Evolutionary conservation across 352 stramenopile genomes (phyloP), one percentile per base, ranked within the genome.

Genomic region (Phytophthora pinifolia): DNA sequence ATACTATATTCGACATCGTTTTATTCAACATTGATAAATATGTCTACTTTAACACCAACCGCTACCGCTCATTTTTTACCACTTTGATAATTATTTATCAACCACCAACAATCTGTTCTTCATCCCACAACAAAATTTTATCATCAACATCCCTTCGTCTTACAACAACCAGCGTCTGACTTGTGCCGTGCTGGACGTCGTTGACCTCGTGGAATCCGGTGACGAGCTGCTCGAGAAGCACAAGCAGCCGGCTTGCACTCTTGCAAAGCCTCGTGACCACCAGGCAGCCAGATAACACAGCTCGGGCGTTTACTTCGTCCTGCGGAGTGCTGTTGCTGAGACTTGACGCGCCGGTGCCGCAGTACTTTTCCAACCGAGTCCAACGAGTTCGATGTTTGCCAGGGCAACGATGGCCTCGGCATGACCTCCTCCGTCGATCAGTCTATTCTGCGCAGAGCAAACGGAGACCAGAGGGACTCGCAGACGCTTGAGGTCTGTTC

Each of bases 251-350:
- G 70, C 30, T 96, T 96, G 58, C 87, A 87, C 54, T 98, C 94
- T 62, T 98, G 94, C 47, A 98, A 86, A 25, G 98, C 64, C 46
- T 98, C 94, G 54, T 98, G 96, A 7, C 96, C 96, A 9, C 88
- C 80, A 38, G 93, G 76, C 9, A 98, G 64, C 92, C 90, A 98
- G 7, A 88, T 31, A 13, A 88, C 61, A 53, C 70, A 85, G 29
- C 65, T 81, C 14, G 52, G 59, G 9, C 53, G 53, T 34, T 62
- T 65, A 34, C 31, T 59, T 13, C 44, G 58, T 27, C 38, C 52
- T 31, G 54, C 54, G 27, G 54, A 65, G 3, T 56, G 48, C 15
- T 54, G 46, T 20, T 56, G 33, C 22, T n/a, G 25, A 52, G 50
- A 63, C 17, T 63, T 57, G 4, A 47, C 49, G 20, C 62, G 45